A percentile compares a stretch with the other conserved stretches of the same genome.
These are phyloP conservation scores for Plantago elongata DNA, from an alignment of 257 asterid genomes.

Conservation along the genomic window DNA sequence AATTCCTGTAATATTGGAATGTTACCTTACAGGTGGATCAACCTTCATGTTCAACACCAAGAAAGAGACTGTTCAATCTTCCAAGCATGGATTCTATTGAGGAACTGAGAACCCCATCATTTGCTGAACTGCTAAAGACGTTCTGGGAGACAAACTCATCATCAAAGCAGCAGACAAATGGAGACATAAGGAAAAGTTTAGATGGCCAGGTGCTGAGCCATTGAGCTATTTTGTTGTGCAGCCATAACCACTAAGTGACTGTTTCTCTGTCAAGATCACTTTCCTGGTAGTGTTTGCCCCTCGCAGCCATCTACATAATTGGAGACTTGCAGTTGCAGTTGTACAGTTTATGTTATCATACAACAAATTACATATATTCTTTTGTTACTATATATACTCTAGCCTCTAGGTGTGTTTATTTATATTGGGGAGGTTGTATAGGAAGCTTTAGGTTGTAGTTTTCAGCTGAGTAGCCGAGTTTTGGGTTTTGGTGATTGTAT, in stretches of 20 bases:
- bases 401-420: neutral
- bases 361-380: slow-evolving; percentile 1
- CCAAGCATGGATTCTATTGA: slow-evolving; percentile 74
- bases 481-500: neutral
- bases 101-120: slow-evolving; percentile 80
- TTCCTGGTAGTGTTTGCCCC: slow-evolving; percentile 10
- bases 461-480: neutral
- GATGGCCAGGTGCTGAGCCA: slow-evolving; percentile 24
- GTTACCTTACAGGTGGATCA: slow-evolving; percentile 58
- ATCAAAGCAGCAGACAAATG: slow-evolving; percentile 66
- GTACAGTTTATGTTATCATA: slow-evolving; percentile 3
- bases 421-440: neutral
- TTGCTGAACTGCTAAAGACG: slow-evolving; percentile 71
- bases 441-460: neutral
- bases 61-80: slow-evolving; percentile 53
- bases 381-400: neutral
- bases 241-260: neutral
- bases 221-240: slow-evolving; percentile 4
- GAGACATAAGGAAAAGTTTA: slow-evolving; percentile 58
- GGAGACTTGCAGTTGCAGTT: neutral
- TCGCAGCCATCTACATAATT: slow-evolving; percentile 1
- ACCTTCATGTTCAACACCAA: slow-evolving; percentile 88
- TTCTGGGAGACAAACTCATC: slow-evolving; percentile 77
- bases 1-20: neutral
- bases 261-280: neutral